A percentile compares a stretch with the other conserved stretches of the same genome.
phyloP scores from a whole-genome alignment of 306 rosid genomes.

The Abrus precatorius region DNA sequence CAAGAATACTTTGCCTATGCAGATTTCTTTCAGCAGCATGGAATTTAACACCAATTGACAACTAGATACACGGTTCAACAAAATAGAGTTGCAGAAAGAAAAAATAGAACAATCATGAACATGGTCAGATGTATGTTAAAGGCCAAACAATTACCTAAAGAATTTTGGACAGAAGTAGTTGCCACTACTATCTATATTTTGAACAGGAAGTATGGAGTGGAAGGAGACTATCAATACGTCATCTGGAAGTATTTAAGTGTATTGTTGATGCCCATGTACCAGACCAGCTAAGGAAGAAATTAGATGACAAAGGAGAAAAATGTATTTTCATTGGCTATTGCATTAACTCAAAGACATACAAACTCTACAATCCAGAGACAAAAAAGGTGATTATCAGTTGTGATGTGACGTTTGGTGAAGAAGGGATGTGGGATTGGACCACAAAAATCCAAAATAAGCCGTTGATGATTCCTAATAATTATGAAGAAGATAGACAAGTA shows the following conservation, averaged over 20 bases:
- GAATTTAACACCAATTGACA: too few species aligned
- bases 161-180: neutral
- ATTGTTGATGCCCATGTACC: neutral
- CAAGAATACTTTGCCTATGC: too few species aligned
- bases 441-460: neutral
- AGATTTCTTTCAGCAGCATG: too few species aligned
- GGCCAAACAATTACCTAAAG: too few species aligned
- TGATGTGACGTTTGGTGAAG: neutral
- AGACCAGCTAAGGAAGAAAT: neutral
- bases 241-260: neutral
- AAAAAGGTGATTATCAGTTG: neutral
- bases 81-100: neutral
- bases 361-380: neutral
- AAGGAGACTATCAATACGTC: neutral
- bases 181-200: neutral
- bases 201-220: neutral
- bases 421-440: too few species aligned
- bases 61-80: neutral
- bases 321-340: neutral
- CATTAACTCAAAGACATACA: neutral
- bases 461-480: neutral
- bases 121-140: too few species aligned
- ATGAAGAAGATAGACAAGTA: neutral
- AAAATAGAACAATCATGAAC: too few species aligned
- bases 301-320: neutral